phyloP scores from a whole-genome alignment of 164 flowering plant genomes.

The Vitis vinifera region DNA sequence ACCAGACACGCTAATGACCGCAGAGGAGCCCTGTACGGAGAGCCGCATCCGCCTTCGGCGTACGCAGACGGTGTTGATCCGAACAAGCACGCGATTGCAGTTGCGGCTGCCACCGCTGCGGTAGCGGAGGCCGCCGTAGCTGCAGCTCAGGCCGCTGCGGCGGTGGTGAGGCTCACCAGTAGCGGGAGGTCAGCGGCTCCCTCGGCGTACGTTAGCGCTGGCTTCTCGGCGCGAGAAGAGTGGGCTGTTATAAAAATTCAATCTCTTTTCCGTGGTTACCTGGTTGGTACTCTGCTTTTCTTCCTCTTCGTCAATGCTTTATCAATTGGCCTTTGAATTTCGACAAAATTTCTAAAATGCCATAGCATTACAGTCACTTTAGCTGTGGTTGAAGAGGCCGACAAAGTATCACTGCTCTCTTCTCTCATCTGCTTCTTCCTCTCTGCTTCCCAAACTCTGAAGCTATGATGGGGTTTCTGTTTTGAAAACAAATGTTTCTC shows the following conservation, averaged over 20 bases:
- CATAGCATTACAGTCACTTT: no score
- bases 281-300: conserved; percentile 33
- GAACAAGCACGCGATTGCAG: conserved; percentile 62
- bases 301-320: no score
- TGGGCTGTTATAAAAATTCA: conserved; percentile 54
- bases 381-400: no score
- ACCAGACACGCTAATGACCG: background rate
- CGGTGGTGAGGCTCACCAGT: conserved; percentile 53
- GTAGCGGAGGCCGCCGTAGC: conserved; percentile 63
- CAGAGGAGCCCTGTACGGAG: conserved; percentile 5
- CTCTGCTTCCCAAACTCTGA: no score
- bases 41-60: background rate
- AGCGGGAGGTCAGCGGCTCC: conserved; percentile 33
- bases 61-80: conserved; percentile 26
- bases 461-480: no score
- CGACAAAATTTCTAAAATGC: background rate
- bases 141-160: conserved; percentile 61
- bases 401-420: no score
- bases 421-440: no score
- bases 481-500: no score
- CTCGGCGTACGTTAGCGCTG: conserved; percentile 16
- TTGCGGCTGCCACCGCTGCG: conserved; percentile 58
- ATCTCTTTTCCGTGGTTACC: conserved; percentile 56
- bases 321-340: no score
- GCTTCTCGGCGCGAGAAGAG: conserved; percentile 18